Evolutionary conservation across 1,284 basidiomycete genomes (phyloP), one percentile per base, ranked within the genome.

Genomic region (Malassezia psittaci): DNA sequence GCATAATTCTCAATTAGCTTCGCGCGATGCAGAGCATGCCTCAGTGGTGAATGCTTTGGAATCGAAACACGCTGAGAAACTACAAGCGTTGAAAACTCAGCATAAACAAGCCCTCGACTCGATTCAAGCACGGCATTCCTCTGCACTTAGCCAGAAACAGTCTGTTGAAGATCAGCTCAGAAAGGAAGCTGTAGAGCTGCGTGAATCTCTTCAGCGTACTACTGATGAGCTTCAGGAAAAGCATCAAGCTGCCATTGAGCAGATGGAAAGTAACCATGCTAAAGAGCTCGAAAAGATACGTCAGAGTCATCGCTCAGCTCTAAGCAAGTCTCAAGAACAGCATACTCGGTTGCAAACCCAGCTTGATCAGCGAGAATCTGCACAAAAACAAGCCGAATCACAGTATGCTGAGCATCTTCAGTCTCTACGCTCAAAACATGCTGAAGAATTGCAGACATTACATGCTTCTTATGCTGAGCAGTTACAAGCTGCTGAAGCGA

Each of bases 21-120:
- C 49, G 16, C 32, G 36, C 36, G 44, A 55, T 24, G 40, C 40
- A 24, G 32, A 54, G 48, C 53, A 55, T 34, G 45, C 42, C 19
- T 8, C 34, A 8, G 19, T 32, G 33, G 24, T 44, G 7, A 43
- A 55, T 24, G 36, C 24, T 18, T 45, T 51, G 24, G 32, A 45
- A 16, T 13, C 34, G 43, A 33, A 18, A 39, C 48, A 56, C 29
- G 42, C 19, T 5, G 32, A 46, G 8, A 38, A 19, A 21, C 18
- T 46, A 32, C 13, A 38, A n/a, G 34, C 18, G 1, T 13, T 36
- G 12, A 39, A 45, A 40, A 32, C 16, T 12, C 32, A 56, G 32
- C 49, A 47, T 24, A 42, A 42, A 24, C 40, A 42, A 24, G 16
- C 12, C 7, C 18, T 18, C n/a, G 40, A 11, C 16, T 12, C 40